Conservation (phyloP, 2,329 filamentous ascomycete species). For the Phyllosticta citrichinensis region DNA sequence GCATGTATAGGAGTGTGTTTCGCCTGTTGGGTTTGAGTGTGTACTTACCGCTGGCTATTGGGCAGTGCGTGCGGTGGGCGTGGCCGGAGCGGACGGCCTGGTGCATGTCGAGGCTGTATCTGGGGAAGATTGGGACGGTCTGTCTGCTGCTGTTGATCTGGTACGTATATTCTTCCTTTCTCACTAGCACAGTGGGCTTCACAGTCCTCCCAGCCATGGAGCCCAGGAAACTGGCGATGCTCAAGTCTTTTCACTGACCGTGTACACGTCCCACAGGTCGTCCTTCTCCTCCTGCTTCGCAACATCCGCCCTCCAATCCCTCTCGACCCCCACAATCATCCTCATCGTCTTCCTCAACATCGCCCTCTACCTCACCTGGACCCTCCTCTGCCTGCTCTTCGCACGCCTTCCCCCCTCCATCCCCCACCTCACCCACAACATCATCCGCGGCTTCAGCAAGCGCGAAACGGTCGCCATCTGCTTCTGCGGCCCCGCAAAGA, state of each 20-base stretch:
- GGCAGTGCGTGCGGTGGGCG: conserved; percentile 5
- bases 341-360: conserved; percentile 10
- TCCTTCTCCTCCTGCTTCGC: conserved; percentile 9
- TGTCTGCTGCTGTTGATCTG: conserved; percentile 7
- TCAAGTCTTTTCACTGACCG: background rate
- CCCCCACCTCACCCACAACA: background rate
- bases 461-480: conserved; percentile 7
- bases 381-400: conserved; percentile 2
- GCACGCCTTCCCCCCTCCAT: background rate
- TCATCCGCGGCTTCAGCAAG: conserved; percentile 2
- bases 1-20: conserved; percentile 8
- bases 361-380: conserved; percentile 10
- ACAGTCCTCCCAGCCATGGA: no score
- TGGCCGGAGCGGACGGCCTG: background rate
- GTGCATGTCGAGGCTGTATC: background rate
- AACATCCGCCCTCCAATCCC: conserved; percentile 2
- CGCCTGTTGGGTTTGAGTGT: conserved; percentile 7
- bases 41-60: conserved; percentile 6
- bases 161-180: background rate
- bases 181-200: background rate
- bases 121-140: conserved; percentile 7
- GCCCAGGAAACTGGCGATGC: no score
- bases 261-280: background rate
- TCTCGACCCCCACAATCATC: conserved; percentile 2
- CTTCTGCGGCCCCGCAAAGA: conserved; percentile 10